These are phyloP conservation scores for Vinca minor DNA, from an alignment of 257 asterid genomes.

Conservation along the genomic window DNA sequence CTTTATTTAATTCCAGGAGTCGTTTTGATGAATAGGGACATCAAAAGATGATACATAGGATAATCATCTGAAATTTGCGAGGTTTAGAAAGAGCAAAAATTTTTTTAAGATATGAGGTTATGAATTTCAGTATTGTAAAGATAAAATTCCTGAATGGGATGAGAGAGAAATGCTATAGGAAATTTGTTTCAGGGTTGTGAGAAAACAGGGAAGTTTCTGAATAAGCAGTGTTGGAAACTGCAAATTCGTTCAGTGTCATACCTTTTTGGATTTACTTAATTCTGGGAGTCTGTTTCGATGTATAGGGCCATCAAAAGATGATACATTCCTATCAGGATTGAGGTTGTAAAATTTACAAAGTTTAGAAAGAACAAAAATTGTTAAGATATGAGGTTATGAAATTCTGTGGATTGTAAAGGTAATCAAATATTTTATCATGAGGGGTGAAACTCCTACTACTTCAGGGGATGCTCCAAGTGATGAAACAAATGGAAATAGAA, in stretches of 20 bases:
- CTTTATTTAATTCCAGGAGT: too few species aligned
- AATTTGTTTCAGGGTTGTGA: too few species aligned
- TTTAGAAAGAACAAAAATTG: background rate
- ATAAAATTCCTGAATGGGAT: too few species aligned
- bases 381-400: background rate
- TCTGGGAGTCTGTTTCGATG: background rate
- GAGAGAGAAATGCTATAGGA: too few species aligned
- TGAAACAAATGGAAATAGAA: constrained; percentile 20
- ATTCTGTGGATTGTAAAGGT: background rate
- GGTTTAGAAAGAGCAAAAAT: too few species aligned
- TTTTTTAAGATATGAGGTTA: too few species aligned
- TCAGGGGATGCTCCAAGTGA: constrained; percentile 28
- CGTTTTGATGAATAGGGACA: too few species aligned
- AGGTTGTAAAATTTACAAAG: background rate
- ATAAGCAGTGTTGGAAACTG: background rate
- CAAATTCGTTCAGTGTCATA: background rate
- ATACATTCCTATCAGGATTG: background rate
- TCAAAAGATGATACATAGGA: too few species aligned
- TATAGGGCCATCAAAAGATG: background rate
- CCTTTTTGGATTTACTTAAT: constrained; percentile 6
- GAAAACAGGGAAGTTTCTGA: background rate
- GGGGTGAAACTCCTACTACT: constrained; percentile 28
- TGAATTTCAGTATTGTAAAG: too few species aligned
- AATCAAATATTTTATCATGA: constrained; percentile 29
- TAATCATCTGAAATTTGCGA: too few species aligned